Base-by-base conservation (phyloP, 257 asterid species). In the Knoxia roxburghii region DNA sequence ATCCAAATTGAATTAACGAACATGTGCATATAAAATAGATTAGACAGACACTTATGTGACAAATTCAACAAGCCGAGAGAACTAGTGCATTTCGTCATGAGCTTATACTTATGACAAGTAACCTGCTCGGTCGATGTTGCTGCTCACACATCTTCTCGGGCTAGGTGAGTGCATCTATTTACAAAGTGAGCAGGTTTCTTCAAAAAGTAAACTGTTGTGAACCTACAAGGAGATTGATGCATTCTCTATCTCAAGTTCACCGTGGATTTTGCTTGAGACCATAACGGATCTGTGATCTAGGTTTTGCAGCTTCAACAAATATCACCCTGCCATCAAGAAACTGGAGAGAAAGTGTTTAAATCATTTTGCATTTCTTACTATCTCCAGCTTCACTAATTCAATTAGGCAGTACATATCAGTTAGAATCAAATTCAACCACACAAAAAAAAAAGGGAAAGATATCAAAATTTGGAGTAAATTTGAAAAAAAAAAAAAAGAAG, bases 301-400 rank as follows among this genome's bases (percentile, higher is more conserved):
- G 59, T 75, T 83, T 90, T 39, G 97, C 90, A 15, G 77, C 75
- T 81, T 90, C 96, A 57, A 86, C 97, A 43, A 90, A 90, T 32
- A 88, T 88, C 6, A 90, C 96, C 59, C 97, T 78, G 50, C 97
- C 97, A 79, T 90, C 96, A 70, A 86, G 82, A 76, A 88, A 90
- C 96, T 90, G 81, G 76, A 81, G 37, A 49, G n/a, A n/a, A 49
- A 46, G 46, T 20, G 39, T 29, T 45, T 63, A 17, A 64, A 52
- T 35, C 24, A 6, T 32, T 32, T 5, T 9, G 11, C 45, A 48
- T 24, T 7, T 39, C 13, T 24, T 21, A 10, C 1, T 21, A 5
- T 33, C 20, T 43, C 43, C 7, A 8, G 29, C 29, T 51, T 51
- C 29, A 48, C 52, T 48, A 20, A 7, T 26, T 43, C 13, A 18